Evolutionary conservation across 441 rosid genomes (phyloP).

Genomic region (Bruguiera hainesii): DNA sequence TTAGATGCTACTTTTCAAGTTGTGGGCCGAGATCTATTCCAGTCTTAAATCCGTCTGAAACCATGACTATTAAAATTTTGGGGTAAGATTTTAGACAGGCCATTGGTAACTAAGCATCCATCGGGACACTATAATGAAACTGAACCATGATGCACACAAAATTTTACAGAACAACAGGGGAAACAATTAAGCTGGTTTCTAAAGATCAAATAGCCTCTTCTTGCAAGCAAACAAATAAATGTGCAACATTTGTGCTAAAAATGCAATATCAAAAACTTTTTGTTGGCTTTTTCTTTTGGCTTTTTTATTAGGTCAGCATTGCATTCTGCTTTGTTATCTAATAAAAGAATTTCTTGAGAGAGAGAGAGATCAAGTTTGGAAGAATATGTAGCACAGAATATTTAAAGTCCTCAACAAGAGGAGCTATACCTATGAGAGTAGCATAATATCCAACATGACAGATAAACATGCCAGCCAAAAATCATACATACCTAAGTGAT

Average conservation of each 20-base stretch:
- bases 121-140: background rate
- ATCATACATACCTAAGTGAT: constrained; percentile 65
- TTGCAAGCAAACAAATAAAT: background rate
- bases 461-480: constrained; percentile 2
- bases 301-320: background rate
- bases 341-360: too few relatives aligned
- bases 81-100: background rate
- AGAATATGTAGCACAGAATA: background rate
- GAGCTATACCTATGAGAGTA: background rate
- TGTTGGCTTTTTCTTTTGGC: background rate
- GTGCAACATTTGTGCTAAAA: background rate
- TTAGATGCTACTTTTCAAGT: background rate
- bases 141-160: background rate
- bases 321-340: too few relatives aligned
- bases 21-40: background rate
- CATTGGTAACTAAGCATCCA: constrained; percentile 1
- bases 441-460: background rate
- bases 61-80: background rate
- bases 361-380: background rate
- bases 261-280: background rate
- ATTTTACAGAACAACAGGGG: background rate
- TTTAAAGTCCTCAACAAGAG: background rate
- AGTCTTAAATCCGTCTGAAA: background rate
- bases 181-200: background rate
- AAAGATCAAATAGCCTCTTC: background rate